Evolutionary conservation across 2,329 filamentous ascomycete genomes (phyloP).

Genomic region (Diaporthe aspalathi): DNA sequence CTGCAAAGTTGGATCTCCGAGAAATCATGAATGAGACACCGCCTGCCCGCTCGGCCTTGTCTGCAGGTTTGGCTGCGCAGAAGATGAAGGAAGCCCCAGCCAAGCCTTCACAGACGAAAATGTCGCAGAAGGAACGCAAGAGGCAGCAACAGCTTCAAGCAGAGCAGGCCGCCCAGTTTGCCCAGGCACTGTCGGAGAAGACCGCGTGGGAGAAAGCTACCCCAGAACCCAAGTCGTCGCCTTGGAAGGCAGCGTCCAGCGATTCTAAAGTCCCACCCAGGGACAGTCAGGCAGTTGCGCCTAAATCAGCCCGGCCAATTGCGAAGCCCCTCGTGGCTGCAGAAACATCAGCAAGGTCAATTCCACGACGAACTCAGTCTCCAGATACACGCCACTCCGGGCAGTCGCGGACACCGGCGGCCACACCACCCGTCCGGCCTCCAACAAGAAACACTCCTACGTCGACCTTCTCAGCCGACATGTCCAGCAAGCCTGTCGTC

Average conservation of each 20-base stretch:
- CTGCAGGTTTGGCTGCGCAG: slow-evolving; percentile 65
- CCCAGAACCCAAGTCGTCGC: slow-evolving; percentile 57
- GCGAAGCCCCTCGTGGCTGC: slow-evolving; percentile 58
- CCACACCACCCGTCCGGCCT: slow-evolving; percentile 37
- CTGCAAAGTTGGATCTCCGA: slow-evolving; percentile 76
- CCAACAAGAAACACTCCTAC: slow-evolving; percentile 35
- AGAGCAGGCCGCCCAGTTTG: slow-evolving; percentile 55
- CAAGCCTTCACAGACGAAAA: slow-evolving; percentile 63
- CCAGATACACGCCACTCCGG: slow-evolving; percentile 73
- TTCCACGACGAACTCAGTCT: slow-evolving; percentile 64
- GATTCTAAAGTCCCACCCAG: slow-evolving; percentile 63
- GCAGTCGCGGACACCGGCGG: slow-evolving; percentile 57
- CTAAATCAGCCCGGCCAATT: slow-evolving; percentile 46
- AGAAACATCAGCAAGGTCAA: slow-evolving; percentile 54
- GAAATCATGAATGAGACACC: slow-evolving; percentile 77
- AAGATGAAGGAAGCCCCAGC: slow-evolving; percentile 53
- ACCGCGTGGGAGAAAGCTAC: slow-evolving; percentile 59
- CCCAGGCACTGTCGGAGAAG: slow-evolving; percentile 48
- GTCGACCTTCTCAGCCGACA: slow-evolving; percentile 44
- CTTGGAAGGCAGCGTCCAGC: slow-evolving; percentile 73
- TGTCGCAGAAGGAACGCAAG: slow-evolving; percentile 95
- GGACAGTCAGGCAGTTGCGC: slow-evolving; percentile 56
- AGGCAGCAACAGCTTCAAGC: slow-evolving; percentile 78
- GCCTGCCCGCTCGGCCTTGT: slow-evolving; percentile 62
- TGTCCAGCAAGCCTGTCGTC: slow-evolving; percentile 55